Evolutionary conservation across 768 basidiomycete species (phyloP), one percentile per base, ranked within the genome.

Genomic region (Coprinellus micaceus): DNA sequence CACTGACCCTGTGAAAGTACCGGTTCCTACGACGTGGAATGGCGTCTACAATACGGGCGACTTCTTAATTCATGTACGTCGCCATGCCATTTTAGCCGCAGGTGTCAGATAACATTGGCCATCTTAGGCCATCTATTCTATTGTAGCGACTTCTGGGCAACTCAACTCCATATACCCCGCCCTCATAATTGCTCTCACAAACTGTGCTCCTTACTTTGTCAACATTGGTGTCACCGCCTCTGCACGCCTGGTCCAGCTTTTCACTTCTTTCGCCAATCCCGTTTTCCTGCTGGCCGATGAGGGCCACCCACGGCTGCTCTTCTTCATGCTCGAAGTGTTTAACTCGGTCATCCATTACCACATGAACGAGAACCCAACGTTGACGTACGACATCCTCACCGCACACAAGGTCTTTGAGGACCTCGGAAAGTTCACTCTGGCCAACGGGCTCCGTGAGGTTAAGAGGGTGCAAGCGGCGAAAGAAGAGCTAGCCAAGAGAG

Each of bases 301-400:
- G 70, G 93, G 95, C 6, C 94, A 98, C 66, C 97, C 97, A 1
- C 75, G 97, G 58, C 73, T 98, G 28, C 79, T 98, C 29, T 98
- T 91, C 71, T 97, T 93, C 68, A 87, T 94, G 91, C 79, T 98
- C 43, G 97, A 99, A 68, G 83, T 88, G 2, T 94, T 99, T 76
- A 97, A 94, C 68, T 81, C 86, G 3, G 77, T 97, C 55, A 81
- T 97, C 49, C 79, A 87, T 39, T 79, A 89, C 63, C 84, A 92
- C 61, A 77, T 94, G 13, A 77, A 81, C 40, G 87, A 91, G 28
- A 98, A 97, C 67, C 86, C 95, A 0, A 89, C 96, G 64, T 69
- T 98, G 36, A 76, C 94, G 47, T 95, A 97, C 67, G 88, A 87
- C 3, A 83, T 98, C 51, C 74, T 98, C 3, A 83, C 89, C 7